Conservation (phyloP, 148 eudicot species). For the Oxyria digyna region DNA sequence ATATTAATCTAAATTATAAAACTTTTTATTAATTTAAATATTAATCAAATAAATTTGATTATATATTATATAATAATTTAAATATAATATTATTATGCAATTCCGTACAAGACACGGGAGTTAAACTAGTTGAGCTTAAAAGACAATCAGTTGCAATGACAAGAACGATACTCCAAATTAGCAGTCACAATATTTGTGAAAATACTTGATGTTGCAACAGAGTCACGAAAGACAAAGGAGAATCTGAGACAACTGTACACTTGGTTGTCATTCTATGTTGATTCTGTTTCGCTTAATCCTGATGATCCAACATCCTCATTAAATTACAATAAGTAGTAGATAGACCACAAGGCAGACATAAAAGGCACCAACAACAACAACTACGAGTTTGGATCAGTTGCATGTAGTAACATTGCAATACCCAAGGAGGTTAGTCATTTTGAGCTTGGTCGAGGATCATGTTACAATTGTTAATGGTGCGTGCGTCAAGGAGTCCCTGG, state of each 20-base stretch:
- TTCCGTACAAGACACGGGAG: no score
- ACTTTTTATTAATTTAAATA: no score
- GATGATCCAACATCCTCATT: not conserved
- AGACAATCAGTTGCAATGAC: not conserved
- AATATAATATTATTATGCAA: no score
- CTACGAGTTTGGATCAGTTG: not conserved
- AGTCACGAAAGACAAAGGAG: not conserved
- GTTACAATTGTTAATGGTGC: conserved; percentile 67
- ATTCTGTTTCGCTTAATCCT: not conserved
- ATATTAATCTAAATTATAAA: no score
- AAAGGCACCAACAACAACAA: not conserved
- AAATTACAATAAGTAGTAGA: not conserved
- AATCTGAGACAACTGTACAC: not conserved
- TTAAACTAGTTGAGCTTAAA: no score
- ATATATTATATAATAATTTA: no score
- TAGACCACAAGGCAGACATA: not conserved
- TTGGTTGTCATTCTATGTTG: not conserved
- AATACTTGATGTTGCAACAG: not conserved
- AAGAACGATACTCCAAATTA: not conserved
- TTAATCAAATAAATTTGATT: no score
- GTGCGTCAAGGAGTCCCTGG: conserved; percentile 79
- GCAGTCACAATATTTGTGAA: not conserved
- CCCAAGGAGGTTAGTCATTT: not conserved
- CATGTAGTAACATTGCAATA: not conserved
- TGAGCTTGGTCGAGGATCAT: conserved; percentile 31